These are phyloP conservation scores for Trametes cingulata DNA, from an alignment of 768 basidiomycete genomes.

Conservation along the genomic window DNA sequence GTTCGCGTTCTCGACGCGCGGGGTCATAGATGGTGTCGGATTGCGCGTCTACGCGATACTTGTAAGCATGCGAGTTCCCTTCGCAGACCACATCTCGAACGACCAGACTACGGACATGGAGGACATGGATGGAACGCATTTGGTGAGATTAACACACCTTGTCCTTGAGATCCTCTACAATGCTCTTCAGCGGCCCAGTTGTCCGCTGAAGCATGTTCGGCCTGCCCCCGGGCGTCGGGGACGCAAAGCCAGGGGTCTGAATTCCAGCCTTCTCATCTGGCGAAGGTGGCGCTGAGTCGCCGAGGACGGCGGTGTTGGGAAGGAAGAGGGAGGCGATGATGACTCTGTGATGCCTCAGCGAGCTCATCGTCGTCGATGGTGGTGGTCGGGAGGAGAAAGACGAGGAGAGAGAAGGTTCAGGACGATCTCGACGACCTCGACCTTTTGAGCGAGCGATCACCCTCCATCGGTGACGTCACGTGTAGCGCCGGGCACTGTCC, in stretches of 20 bases:
- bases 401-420: not conserved
- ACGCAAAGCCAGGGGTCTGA: constrained; percentile 23
- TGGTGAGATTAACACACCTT: constrained; percentile 43
- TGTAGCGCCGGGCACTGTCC: constrained; percentile 14
- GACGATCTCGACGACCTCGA: constrained; percentile 5
- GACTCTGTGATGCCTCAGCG: constrained; percentile 70
- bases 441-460: constrained; percentile 15
- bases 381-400: not conserved
- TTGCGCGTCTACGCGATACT: constrained; percentile 36
- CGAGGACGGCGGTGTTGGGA: constrained; percentile 68
- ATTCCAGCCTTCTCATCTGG: constrained; percentile 28
- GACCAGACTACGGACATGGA: not conserved
- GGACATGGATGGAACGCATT: not conserved
- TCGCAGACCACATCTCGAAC: not conserved
- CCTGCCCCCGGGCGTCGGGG: constrained; percentile 9
- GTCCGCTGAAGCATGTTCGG: constrained; percentile 20
- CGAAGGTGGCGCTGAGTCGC: constrained; percentile 55
- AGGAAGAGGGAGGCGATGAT: constrained; percentile 86
- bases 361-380: constrained; percentile 52
- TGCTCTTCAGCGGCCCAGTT: constrained; percentile 57
- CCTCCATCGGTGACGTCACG: constrained; percentile 24
- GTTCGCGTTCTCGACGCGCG: constrained; percentile 47
- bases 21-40: constrained; percentile 43
- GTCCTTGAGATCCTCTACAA: constrained; percentile 76
- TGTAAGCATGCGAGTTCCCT: too few species aligned